Conservation (phyloP, 139 green algal species). For the Chlorokybus atmophyticus region DNA sequence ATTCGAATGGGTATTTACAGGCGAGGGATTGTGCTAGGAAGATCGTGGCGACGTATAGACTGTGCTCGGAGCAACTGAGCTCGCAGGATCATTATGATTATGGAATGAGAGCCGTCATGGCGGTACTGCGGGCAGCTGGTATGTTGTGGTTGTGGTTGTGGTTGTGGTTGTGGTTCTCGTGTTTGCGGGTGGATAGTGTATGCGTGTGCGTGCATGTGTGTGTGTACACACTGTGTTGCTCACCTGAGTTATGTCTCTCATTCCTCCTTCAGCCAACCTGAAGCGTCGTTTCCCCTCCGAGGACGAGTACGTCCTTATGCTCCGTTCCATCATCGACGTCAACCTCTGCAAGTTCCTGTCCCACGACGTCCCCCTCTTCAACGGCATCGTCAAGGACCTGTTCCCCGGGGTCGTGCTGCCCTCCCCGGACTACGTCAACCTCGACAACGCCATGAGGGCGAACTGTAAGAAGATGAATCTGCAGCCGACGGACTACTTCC, state of each 20-base stretch:
- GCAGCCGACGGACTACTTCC: slow-evolving; percentile 51
- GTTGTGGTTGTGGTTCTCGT: too few species aligned
- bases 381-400: slow-evolving; percentile 37
- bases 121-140: slow-evolving; percentile 33
- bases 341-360: slow-evolving; percentile 71
- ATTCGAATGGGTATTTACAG: slow-evolving; percentile 27
- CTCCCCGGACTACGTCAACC: slow-evolving; percentile 33
- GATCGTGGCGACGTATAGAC: slow-evolving; percentile 33
- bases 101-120: slow-evolving; percentile 30
- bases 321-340: slow-evolving; percentile 37
- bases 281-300: slow-evolving; percentile 32
- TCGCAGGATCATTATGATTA: slow-evolving; percentile 39
- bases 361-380: slow-evolving; percentile 59
- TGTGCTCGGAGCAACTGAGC: slow-evolving; percentile 34
- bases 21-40: slow-evolving; percentile 28
- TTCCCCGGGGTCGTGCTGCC: slow-evolving; percentile 50
- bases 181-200: too few species aligned
- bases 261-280: slow-evolving; percentile 31
- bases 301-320: slow-evolving; percentile 37
- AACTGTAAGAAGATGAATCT: slow-evolving; percentile 46
- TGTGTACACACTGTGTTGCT: too few species aligned
- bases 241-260: too few species aligned
- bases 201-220: too few species aligned
- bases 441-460: slow-evolving; percentile 24
- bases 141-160: too few species aligned